Evolutionary conservation across 768 basidiomycete genomes (phyloP), one percentile per base, ranked within the genome.

Genomic region (Xerocomus potaroensis): DNA sequence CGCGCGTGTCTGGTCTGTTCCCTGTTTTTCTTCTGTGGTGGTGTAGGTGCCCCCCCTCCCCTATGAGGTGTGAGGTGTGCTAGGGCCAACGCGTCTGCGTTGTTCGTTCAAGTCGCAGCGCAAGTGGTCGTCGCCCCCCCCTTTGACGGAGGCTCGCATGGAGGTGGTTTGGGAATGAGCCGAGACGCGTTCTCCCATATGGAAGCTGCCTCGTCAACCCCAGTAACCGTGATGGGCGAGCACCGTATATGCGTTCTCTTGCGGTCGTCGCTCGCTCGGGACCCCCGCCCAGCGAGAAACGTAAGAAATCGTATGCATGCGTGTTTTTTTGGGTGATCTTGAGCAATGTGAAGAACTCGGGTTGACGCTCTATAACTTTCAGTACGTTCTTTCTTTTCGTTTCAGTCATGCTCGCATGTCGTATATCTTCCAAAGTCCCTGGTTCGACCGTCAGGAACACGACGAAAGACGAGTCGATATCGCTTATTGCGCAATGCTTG

Each of bases 201-300:
- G 90, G 88, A 23, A 90, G 81, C 54, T 93, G 91, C 61, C 75
- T 93, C 23, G 77, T 92, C 40, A 93, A 93, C 58, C 74, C 92
- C 1, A 91, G 82, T 33, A 91, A 91, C 62, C 83, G 85, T 0
- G 85, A 91, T 48, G 53, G 53, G 87, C 89, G 41, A 45, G 86
- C 66, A 18, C 4, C n/a, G 21, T 19, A 15, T 36, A 22, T 9
- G 14, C n/a, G n/a, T n/a, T n/a, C n/a, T n/a, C n/a, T n/a, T n/a
- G n/a, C n/a, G 8, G 15, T 1, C 9, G 15, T 6, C 4, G 6
- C 12, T 1, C 2, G 18, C 26, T 35, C 23, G 33, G 40, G n/a
- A 12, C 18, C n/a, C n/a, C n/a, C n/a, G n/a, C n/a, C 4, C 36
- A 87, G 84, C 7, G 70, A 71, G 18, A 89, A 86, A 48, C 75